phyloP scores from a whole-genome alignment of 257 asterid species.

The Solanum medicagineum region DNA sequence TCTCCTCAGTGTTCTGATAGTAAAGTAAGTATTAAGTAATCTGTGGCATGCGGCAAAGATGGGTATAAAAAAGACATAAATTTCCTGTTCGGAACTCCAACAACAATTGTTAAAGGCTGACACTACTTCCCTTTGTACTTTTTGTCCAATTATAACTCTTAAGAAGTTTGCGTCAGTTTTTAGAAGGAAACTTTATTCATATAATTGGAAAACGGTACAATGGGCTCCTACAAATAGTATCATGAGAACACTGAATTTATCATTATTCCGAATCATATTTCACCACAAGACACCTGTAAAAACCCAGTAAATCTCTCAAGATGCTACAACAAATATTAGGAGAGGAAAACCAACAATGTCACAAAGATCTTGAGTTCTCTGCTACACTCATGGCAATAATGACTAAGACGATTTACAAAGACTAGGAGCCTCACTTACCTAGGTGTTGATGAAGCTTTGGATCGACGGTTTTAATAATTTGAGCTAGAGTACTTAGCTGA shows the following conservation, averaged over 20 bases:
- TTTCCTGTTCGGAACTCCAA: background rate
- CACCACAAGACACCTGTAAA: background rate
- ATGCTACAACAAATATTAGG: background rate
- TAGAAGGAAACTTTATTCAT: background rate
- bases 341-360: background rate
- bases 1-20: background rate
- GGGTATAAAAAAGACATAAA: background rate
- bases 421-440: conserved; percentile 40
- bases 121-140: background rate
- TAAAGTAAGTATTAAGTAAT: background rate
- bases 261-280: background rate
- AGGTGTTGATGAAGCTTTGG: conserved; percentile 95
- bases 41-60: background rate
- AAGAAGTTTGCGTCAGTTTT: background rate
- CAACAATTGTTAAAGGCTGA: background rate
- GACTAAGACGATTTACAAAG: background rate
- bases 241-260: background rate
- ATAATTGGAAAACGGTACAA: background rate
- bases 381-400: background rate
- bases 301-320: background rate
- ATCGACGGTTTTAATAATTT: conserved; percentile 72
- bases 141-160: background rate
- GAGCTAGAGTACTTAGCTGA: conserved; percentile 73
- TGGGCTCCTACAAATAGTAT: background rate
- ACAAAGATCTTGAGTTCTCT: background rate